Evolutionary conservation across 306 rosid species (phyloP).

Genomic region (Sesbania bispinosa): DNA sequence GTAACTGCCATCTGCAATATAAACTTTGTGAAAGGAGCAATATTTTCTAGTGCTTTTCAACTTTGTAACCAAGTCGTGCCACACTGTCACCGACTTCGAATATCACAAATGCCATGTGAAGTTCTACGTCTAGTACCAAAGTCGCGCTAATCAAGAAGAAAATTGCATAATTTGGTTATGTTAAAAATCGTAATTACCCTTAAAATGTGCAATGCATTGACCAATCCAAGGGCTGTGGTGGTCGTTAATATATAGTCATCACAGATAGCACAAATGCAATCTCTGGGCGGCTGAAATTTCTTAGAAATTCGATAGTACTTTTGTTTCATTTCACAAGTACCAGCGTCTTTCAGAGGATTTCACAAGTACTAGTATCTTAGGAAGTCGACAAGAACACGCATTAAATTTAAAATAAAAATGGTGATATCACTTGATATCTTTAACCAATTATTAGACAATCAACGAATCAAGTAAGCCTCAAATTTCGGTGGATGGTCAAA

Average conservation of each 20-base stretch:
- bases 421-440: background rate
- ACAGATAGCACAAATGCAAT: slow-evolving; percentile 26
- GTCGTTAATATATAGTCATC: slow-evolving; percentile 15
- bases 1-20: no score
- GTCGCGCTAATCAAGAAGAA: background rate
- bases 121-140: background rate
- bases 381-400: slow-evolving; percentile 31
- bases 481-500: background rate
- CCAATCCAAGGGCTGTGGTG: slow-evolving; percentile 34
- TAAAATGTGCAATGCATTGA: slow-evolving; percentile 7
- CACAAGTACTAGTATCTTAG: no score
- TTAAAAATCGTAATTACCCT: background rate
- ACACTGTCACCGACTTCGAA: no score
- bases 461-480: background rate
- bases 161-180: background rate
- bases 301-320: no score
- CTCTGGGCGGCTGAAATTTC: slow-evolving; percentile 27
- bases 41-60: no score
- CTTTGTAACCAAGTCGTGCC: no score
- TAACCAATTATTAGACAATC: background rate
- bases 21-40: no score
- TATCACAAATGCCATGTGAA: no score
- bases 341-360: background rate
- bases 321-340: background rate
- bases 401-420: background rate